Base-by-base conservation (phyloP, 75 land plant species). In the Isoetes taiwanensis region DNA sequence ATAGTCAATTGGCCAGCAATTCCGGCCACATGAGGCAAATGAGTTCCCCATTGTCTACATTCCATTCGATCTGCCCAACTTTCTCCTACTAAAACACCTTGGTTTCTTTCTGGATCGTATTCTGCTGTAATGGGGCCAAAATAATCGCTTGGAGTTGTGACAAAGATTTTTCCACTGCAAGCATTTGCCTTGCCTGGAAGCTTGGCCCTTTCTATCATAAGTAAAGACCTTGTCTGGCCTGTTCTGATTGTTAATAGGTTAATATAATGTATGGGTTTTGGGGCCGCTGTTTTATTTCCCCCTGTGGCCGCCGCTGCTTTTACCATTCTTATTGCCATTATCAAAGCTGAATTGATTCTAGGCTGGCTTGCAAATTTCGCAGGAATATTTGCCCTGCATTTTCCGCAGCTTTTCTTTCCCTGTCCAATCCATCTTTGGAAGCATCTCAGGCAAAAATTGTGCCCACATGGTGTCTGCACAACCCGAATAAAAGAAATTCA, bases 371-470 rank as follows among this genome's bases (percentile, higher is more conserved):
- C 25, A 16, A 46, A 46, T 6, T n/a, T 19, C 4, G 12, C 5
- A 23, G 6, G 6, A 23, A 46, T 19, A 6, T 6, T 8, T 4
- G 4, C 19, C 50, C 50, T 5, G 50, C 50, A 46, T 19, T 8
- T 6, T 4, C n/a, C 6, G 16, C 50, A 46, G 5, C 25, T 46
- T 23, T 46, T 46, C 21, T 46, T 19, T 8, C 19, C 50, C 50
- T 19, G 50, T n/a, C n/a, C n/a, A n/a, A 46, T 6, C 50, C 50
- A 46, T n/a, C 16, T 46, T 23, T 46, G n/a, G n/a, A 46, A 23
- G 23, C 50, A 46, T 46, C 19, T 46, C 8, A 46, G 50, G 50
- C 50, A 46, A n/a, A 46, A 46, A 23, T 46, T 46, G 16, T 46
- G 50, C 12, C 50, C 50, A n/a, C 50, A 46, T 3, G 50, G 50